phyloP scores from a whole-genome alignment of 2,329 filamentous ascomycete genomes.

The Aspergillus thermomutatus region DNA sequence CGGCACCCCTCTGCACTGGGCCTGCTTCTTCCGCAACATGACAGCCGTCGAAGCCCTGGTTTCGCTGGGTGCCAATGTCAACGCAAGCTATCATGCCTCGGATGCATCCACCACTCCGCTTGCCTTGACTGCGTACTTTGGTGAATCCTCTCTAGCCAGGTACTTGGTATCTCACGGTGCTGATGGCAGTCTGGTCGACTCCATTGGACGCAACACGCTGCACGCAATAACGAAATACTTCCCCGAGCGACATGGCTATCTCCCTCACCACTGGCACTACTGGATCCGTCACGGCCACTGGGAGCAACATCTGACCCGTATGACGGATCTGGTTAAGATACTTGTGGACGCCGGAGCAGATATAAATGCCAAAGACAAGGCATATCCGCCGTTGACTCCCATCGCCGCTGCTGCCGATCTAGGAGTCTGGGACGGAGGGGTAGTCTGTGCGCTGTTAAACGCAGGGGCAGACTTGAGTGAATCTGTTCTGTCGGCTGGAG shows the following conservation, averaged over 20 bases:
- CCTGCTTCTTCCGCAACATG: conserved; percentile 19
- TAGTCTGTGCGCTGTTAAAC: conserved; percentile 18
- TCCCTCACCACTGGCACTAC: conserved; percentile 26
- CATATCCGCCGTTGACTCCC: conserved; percentile 17
- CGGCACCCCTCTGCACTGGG: conserved; percentile 28
- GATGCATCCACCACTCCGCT: conserved; percentile 23
- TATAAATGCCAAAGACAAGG: conserved; percentile 12
- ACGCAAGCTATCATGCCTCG: conserved; percentile 17
- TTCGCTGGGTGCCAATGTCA: conserved; percentile 22
- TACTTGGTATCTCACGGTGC: conserved; percentile 21
- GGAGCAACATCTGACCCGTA: conserved; percentile 17
- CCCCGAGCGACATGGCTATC: conserved; percentile 22
- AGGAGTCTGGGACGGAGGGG: conserved; percentile 23
- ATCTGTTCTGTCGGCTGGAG: conserved; percentile 8
- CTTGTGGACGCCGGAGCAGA: conserved; percentile 14
- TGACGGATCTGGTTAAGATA: conserved; percentile 11
- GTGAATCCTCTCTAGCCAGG: conserved; percentile 16
- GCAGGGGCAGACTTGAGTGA: conserved; percentile 18
- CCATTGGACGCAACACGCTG: conserved; percentile 21
- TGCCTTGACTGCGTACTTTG: conserved; percentile 19
- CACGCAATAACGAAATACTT: conserved; percentile 21
- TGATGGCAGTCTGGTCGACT: conserved; percentile 16
- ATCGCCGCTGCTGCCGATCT: conserved; percentile 19
- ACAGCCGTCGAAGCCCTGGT: conserved; percentile 20
- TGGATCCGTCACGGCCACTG: conserved; percentile 28